A percentile compares a stretch with the other conserved stretches of the same genome.
phyloP scores from a whole-genome alignment of 805 yeast genomes.

The Pichia exigua region DNA sequence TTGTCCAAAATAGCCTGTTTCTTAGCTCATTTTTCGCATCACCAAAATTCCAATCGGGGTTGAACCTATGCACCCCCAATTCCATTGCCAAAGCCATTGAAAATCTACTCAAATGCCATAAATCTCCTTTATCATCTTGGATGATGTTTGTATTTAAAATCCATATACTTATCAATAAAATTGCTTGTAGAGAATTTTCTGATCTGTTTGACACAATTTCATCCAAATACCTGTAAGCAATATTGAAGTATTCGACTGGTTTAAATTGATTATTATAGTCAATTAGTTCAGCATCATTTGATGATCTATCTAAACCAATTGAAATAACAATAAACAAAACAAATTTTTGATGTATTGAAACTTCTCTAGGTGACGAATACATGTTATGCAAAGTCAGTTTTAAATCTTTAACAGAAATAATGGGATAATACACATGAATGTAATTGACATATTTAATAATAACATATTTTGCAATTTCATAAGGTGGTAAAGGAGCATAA shows the following conservation, averaged over 20 bases:
- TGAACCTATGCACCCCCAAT: constrained; percentile 21
- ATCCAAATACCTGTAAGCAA: constrained; percentile 20
- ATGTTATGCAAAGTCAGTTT: constrained; percentile 7
- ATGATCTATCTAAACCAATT: constrained; percentile 11
- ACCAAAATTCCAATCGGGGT: constrained; percentile 23
- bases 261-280: constrained; percentile 14
- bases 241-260: constrained; percentile 19
- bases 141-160: constrained; percentile 16
- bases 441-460: constrained; percentile 14
- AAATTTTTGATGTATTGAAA: constrained; percentile 18
- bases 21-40: constrained; percentile 17
- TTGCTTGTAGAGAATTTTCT: constrained; percentile 18
- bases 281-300: constrained; percentile 1
- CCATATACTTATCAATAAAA: constrained; percentile 19
- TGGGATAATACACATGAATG: constrained; percentile 17
- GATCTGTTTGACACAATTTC: constrained; percentile 16
- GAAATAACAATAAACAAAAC: constrained; percentile 19
- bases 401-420: constrained; percentile 12
- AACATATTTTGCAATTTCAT: constrained; percentile 11
- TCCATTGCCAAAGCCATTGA: constrained; percentile 24
- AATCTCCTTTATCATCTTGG: constrained; percentile 21
- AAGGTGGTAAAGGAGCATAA: constrained; percentile 18
- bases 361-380: constrained; percentile 11
- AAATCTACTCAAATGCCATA: constrained; percentile 21
- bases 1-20: constrained; percentile 21